phyloP scores from a whole-genome alignment of 148 eudicot species.

The Vaccinium vitisidaea region DNA sequence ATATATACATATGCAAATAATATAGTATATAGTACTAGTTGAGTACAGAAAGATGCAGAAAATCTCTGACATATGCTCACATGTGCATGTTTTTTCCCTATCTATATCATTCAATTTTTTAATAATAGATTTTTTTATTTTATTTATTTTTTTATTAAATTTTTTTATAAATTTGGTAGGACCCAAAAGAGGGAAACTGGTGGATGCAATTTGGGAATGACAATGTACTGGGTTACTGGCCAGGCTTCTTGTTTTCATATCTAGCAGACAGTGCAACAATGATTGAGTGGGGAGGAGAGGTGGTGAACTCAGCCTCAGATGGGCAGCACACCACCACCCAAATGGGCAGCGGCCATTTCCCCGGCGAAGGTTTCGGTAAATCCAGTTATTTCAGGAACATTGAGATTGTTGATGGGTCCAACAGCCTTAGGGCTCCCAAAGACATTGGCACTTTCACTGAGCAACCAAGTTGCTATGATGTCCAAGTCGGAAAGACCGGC shows the following conservation, averaged over 20 bases:
- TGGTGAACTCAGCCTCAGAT: slow-evolving; percentile 78
- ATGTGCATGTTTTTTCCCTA: background rate
- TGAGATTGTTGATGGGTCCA: slow-evolving; percentile 73
- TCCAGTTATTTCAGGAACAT: slow-evolving; percentile 83
- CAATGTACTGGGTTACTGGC: slow-evolving; percentile 88
- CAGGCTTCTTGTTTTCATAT: slow-evolving; percentile 71
- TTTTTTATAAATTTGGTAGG: slow-evolving; percentile 34
- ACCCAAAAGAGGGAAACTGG: slow-evolving; percentile 88
- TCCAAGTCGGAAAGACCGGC: slow-evolving; percentile 59
- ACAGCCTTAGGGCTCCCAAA: slow-evolving; percentile 69
- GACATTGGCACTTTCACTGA: slow-evolving; percentile 73
- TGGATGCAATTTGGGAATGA: slow-evolving; percentile 86
- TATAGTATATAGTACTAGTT: background rate
- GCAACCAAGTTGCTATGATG: slow-evolving; percentile 74
- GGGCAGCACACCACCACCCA: slow-evolving; percentile 90
- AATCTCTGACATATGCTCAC: slow-evolving; percentile 12
- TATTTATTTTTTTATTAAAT: background rate
- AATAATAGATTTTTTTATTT: too few species aligned
- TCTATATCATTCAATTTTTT: background rate
- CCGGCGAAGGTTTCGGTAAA: slow-evolving; percentile 81
- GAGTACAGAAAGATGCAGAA: background rate
- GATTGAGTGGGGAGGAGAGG: slow-evolving; percentile 98
- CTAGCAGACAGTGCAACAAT: slow-evolving; percentile 74
- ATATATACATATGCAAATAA: background rate
- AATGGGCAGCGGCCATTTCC: slow-evolving; percentile 96